Evolutionary conservation across 106 monocot genomes (phyloP).

Genomic region (Agapanthus africanus): DNA sequence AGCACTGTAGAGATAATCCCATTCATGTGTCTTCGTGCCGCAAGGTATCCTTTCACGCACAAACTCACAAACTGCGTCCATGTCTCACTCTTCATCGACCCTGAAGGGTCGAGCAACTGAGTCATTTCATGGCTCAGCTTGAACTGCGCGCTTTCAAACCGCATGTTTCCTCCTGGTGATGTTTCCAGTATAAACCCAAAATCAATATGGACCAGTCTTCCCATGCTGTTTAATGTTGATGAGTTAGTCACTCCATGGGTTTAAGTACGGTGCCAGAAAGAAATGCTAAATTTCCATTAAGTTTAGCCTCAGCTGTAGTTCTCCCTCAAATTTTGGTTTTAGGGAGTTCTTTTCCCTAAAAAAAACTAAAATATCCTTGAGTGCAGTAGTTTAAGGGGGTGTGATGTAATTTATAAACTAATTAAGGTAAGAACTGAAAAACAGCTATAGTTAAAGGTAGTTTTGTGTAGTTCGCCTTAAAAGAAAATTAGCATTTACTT

Average conservation of each 20-base stretch:
- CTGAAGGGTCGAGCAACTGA: conserved; percentile 95
- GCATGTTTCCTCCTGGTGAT: conserved; percentile 94
- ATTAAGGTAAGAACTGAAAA: too few relatives aligned
- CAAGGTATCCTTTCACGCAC: conserved; percentile 96
- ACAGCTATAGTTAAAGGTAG: too few relatives aligned
- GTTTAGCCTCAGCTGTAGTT: too few relatives aligned
- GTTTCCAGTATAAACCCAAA: conserved; percentile 99
- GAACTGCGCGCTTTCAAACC: conserved; percentile 97
- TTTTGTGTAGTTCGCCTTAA: too few relatives aligned
- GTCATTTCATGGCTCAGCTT: conserved; percentile 99
- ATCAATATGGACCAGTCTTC: conserved; percentile 98
- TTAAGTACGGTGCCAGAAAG: too few relatives aligned
- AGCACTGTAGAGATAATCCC: conserved; percentile 77
- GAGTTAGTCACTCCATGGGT: too few relatives aligned
- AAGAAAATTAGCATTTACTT: conserved; percentile 30
- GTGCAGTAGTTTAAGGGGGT: too few relatives aligned
- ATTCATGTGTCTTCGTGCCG: conserved; percentile 81
- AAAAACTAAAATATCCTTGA: too few relatives aligned
- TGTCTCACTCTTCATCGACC: conserved; percentile 98
- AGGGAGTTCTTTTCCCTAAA: too few relatives aligned
- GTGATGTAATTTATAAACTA: too few relatives aligned
- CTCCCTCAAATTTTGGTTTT: too few relatives aligned
- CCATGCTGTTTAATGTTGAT: conserved; percentile 39
- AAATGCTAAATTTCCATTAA: too few relatives aligned
- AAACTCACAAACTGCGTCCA: conserved; percentile 92